Conservation (phyloP, 495 filamentous ascomycete species). For the Neurospora sp. region DNA sequence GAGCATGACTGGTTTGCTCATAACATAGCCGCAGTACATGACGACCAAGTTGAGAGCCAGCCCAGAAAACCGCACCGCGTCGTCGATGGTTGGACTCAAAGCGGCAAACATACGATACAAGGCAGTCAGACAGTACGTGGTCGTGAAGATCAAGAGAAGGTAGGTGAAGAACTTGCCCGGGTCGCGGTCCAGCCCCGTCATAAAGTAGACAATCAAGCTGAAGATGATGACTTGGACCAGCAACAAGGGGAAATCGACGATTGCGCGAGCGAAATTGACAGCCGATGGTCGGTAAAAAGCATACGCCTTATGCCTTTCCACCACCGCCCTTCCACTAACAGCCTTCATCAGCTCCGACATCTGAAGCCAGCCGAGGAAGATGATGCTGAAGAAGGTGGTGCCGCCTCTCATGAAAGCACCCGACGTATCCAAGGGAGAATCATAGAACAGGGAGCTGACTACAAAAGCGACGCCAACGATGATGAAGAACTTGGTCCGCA, state of each 20-base stretch:
- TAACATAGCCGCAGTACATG: slow-evolving; percentile 71
- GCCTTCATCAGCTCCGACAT: slow-evolving; percentile 64
- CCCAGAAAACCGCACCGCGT: slow-evolving; percentile 35
- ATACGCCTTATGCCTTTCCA: slow-evolving; percentile 77
- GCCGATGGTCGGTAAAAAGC: slow-evolving; percentile 78
- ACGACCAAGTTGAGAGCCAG: slow-evolving; percentile 63
- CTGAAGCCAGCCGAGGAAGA: slow-evolving; percentile 75
- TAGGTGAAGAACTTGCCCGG: slow-evolving; percentile 80
- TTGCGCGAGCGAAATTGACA: slow-evolving; percentile 64
- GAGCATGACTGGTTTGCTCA: slow-evolving; percentile 56
- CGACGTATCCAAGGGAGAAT: slow-evolving; percentile 47
- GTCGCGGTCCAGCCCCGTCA: slow-evolving; percentile 55
- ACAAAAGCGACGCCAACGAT: slow-evolving; percentile 62
- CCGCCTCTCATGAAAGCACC: slow-evolving; percentile 48
- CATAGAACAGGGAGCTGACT: slow-evolving; percentile 66
- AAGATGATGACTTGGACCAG: slow-evolving; percentile 62
- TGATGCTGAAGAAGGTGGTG: slow-evolving; percentile 57
- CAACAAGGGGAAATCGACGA: slow-evolving; percentile 65
- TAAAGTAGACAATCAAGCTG: slow-evolving; percentile 69
- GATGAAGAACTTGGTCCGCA: slow-evolving; percentile 47
- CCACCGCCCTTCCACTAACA: slow-evolving; percentile 59
- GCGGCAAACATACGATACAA: slow-evolving; percentile 70
- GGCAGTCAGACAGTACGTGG: slow-evolving; percentile 49
- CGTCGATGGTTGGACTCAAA: slow-evolving; percentile 50
- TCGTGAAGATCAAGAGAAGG: slow-evolving; percentile 46